Evolutionary conservation across 495 filamentous ascomycete species (phyloP).

Genomic region (Penicillium tannophilum): DNA sequence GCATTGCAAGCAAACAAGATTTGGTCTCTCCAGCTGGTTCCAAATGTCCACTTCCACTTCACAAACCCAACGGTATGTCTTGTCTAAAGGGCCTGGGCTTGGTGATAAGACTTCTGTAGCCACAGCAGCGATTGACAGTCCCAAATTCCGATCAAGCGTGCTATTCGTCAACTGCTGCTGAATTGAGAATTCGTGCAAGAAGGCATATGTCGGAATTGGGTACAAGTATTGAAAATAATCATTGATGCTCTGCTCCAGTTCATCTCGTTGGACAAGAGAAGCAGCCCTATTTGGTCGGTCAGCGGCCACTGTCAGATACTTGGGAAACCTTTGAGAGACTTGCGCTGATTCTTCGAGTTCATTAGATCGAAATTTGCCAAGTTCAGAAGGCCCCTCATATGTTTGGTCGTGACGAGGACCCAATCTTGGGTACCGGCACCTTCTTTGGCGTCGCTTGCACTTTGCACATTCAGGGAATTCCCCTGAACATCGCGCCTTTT

Average conservation of each 20-base stretch:
- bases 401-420: background rate
- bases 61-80: background rate
- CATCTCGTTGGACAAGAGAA: constrained; percentile 2
- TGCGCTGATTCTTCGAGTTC: background rate
- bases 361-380: background rate
- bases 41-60: constrained; percentile 16
- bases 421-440: constrained; percentile 8
- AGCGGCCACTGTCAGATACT: background rate
- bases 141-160: constrained; percentile 13
- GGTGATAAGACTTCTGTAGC: constrained; percentile 1
- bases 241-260: constrained; percentile 5
- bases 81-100: background rate
- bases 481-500: constrained; percentile 21
- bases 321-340: background rate
- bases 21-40: constrained; percentile 19
- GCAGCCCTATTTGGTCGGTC: background rate
- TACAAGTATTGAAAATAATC: constrained; percentile 20
- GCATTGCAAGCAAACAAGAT: constrained; percentile 15
- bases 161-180: constrained; percentile 4
- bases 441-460: constrained; percentile 6
- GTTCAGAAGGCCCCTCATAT: background rate
- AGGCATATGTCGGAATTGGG: constrained; percentile 20
- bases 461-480: constrained; percentile 14
- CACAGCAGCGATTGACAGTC: constrained; percentile 10
- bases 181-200: constrained; percentile 22